Base-by-base conservation (phyloP, 495 filamentous ascomycete genomes). In the Xylaria palmicola region DNA sequence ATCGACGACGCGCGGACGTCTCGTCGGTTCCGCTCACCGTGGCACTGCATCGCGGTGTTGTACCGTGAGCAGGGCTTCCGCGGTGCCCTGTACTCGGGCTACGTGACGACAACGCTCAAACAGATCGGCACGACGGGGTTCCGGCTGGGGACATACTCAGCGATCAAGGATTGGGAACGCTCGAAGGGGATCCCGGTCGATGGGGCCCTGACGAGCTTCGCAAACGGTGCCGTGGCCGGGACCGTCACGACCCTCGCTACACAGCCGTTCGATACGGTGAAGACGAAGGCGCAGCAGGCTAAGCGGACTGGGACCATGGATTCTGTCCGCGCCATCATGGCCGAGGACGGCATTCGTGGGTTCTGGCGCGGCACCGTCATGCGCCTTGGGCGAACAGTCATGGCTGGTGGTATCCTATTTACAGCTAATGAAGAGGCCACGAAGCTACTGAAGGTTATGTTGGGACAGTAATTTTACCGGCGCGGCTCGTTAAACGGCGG, bases 331-430 rank as follows among this genome's bases (percentile, higher is more conserved):
- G 76, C 75, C 41, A 75, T 90, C 0, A 61, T 82, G 45, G 67
- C 65, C 0, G 84, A 88, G 63, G 79, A 81, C 64, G 87, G 86
- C 0, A 54, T 88, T 0, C 72, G 74, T 30, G 86, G 81, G 0
- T 85, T 88, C 62, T 90, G 87, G 86, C 77, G 81, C 41, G 86
- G 86, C 1, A 90, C 85, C 12, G 82, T 85, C 1, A 88, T 90
- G 86, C 76, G 87, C 56, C 64, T 89, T 22, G 83, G 85, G 1
- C 68, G 87, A 51, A 83, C 86, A 24, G 74, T 89, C 3, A 77
- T 88, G 64, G 84, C 82, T 63, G 86, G 87, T 9, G 87, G 86
- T 0, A 88, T 88, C 44, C 64, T 89, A 17, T 88, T 88, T 59
- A 83, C 83, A 22, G 80, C 82, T 1, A 87, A 88, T 67, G 86